A percentile compares a stretch with the other conserved stretches of the same genome.
Evolutionary conservation across 2,329 filamentous ascomycete genomes (phyloP).

Genomic region (Sporothrix mexicana): DNA sequence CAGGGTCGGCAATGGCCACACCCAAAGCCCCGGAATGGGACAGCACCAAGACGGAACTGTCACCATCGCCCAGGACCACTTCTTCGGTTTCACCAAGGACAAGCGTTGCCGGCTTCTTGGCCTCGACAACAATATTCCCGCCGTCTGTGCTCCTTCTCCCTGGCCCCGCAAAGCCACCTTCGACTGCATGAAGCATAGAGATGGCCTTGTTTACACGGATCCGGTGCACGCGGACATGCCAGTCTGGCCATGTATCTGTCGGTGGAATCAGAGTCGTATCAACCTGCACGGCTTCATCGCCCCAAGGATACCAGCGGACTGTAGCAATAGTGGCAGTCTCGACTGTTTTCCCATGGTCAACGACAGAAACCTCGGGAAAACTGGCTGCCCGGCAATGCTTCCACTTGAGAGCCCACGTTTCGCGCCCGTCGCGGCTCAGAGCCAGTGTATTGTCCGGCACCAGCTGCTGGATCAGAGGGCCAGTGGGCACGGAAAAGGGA

Average conservation of each 20-base stretch:
- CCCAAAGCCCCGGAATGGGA: slow-evolving; percentile 9
- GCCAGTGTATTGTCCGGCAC: slow-evolving; percentile 39
- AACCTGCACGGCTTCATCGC: slow-evolving; percentile 41
- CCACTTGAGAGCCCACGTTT: slow-evolving; percentile 37
- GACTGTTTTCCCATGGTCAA: no score
- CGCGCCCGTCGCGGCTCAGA: slow-evolving; percentile 38
- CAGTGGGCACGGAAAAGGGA: slow-evolving; percentile 47
- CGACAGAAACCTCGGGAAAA: neutral
- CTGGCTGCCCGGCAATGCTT: slow-evolving; percentile 18
- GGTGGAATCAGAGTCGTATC: slow-evolving; percentile 48
- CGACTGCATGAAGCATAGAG: slow-evolving; percentile 35
- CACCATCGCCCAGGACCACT: neutral
- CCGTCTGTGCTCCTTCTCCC: slow-evolving; percentile 30
- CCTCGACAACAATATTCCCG: slow-evolving; percentile 3
- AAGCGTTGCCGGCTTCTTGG: neutral
- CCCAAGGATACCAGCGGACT: slow-evolving; percentile 38
- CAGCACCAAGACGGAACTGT: neutral
- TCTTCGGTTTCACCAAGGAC: slow-evolving; percentile 11
- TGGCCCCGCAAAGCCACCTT: slow-evolving; percentile 42
- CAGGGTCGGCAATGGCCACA: neutral
- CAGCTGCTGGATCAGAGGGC: slow-evolving; percentile 42
- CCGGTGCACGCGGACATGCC: slow-evolving; percentile 48
- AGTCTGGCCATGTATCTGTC: slow-evolving; percentile 44
- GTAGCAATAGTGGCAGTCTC: neutral
- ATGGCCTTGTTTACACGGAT: slow-evolving; percentile 36